Evolutionary conservation across 352 stramenopile species (phyloP).

Genomic region (Phytophthora ramorum): DNA sequence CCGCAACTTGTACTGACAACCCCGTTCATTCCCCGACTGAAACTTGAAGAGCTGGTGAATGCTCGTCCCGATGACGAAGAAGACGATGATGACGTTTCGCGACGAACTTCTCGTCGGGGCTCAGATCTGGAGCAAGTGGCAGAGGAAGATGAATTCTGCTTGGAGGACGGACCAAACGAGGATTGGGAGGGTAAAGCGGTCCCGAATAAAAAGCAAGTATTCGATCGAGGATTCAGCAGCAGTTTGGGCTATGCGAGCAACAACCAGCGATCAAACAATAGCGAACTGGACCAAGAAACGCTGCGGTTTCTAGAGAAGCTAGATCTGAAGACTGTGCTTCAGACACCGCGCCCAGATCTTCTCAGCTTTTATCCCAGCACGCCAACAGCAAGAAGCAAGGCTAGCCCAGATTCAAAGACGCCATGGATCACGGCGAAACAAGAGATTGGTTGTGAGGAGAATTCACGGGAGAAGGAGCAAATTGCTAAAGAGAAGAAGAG

Average conservation of each 20-base stretch:
- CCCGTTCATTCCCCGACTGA: constrained; percentile 47
- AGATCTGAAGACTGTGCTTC: constrained; percentile 66
- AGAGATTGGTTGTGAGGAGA: constrained; percentile 4
- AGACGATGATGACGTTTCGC: constrained; percentile 15
- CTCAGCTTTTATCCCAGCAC: constrained; percentile 44
- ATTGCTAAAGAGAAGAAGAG: constrained; percentile 13
- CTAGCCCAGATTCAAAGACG: constrained; percentile 6
- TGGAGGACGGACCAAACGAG: constrained; percentile 33
- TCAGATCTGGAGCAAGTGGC: constrained; percentile 29
- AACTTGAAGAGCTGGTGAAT: constrained; percentile 59
- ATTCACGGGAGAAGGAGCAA: not conserved
- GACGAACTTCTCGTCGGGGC: constrained; percentile 4
- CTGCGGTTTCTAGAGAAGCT: constrained; percentile 66
- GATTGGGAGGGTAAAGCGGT: not conserved
- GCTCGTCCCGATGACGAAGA: constrained; percentile 32
- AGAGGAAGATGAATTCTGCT: constrained; percentile 26
- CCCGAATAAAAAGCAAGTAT: constrained; percentile 1
- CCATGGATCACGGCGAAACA: not conserved
- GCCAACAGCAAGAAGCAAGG: not conserved
- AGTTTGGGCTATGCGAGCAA: constrained; percentile 4
- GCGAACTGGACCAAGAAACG: constrained; percentile 52
- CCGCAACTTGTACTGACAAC: constrained; percentile 11
- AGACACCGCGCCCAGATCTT: constrained; percentile 67
- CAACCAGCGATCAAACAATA: constrained; percentile 21
- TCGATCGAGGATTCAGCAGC: constrained; percentile 11